Evolutionary conservation across 208 protist species (phyloP).

Genomic region (Porcisia hertigi): DNA sequence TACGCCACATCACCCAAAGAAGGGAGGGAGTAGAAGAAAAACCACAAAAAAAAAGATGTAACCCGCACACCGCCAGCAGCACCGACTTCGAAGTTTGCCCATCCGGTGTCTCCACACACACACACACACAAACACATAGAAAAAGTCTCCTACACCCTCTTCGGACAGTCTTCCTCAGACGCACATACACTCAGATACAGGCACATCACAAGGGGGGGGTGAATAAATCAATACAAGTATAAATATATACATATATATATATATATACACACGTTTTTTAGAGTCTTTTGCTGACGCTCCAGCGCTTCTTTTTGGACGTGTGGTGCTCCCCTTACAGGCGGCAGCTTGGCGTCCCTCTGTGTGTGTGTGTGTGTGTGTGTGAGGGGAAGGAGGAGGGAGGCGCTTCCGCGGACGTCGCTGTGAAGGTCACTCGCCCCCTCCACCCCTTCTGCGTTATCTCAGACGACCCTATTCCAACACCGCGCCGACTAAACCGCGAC

Average conservation of each 20-base stretch:
- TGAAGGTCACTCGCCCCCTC: not conserved
- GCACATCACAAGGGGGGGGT: too few relatives aligned
- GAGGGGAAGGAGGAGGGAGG: not conserved
- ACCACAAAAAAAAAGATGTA: too few relatives aligned
- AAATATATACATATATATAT: too few relatives aligned
- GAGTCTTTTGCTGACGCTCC: too few relatives aligned
- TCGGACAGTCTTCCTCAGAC: not conserved
- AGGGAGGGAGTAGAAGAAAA: too few relatives aligned
- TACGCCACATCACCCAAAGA: too few relatives aligned
- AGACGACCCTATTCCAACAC: not conserved
- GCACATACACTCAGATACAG: not conserved
- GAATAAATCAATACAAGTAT: too few relatives aligned
- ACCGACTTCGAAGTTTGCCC: too few relatives aligned
- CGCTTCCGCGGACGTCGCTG: not conserved
- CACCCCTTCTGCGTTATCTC: not conserved
- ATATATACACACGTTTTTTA: too few relatives aligned
- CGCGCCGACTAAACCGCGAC: not conserved
- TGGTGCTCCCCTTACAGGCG: too few relatives aligned
- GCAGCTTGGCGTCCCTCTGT: not conserved
- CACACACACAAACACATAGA: conserved; percentile 8
- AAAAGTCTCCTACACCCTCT: not conserved
- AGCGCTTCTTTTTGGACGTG: too few relatives aligned
- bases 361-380: not conserved
- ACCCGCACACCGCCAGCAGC: too few relatives aligned
- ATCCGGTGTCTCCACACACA: not conserved